phyloP scores from a whole-genome alignment of 2,329 filamentous ascomycete genomes.

The Paramyrothecium sp. region DNA sequence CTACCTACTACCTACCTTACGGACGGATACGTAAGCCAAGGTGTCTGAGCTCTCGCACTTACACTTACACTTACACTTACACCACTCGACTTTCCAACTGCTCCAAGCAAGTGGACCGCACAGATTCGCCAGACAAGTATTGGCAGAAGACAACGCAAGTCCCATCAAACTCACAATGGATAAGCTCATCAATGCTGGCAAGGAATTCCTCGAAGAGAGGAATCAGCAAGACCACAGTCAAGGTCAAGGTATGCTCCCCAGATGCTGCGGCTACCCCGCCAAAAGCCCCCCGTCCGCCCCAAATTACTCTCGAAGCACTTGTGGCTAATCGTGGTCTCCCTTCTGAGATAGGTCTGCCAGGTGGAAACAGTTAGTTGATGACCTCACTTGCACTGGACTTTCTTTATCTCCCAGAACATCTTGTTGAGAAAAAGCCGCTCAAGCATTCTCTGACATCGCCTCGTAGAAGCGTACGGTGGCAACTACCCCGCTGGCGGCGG shows the following conservation, averaged over 20 bases:
- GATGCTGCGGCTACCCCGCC: slow-evolving; percentile 16
- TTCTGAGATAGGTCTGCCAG: slow-evolving; percentile 1
- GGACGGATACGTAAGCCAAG: no score
- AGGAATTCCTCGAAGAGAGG: slow-evolving; percentile 32
- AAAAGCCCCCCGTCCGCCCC: slow-evolving; percentile 10
- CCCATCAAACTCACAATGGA: slow-evolving; percentile 28
- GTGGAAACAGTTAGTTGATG: slow-evolving; percentile 13
- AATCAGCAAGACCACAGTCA: slow-evolving; percentile 23
- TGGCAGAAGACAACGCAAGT: no score
- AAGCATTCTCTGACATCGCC: not conserved
- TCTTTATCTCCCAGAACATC: no score
- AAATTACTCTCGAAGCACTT: slow-evolving; percentile 9
- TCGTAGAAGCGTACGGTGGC: slow-evolving; percentile 10
- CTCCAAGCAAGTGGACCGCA: not conserved
- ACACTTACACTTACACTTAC: not conserved
- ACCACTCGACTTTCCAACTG: not conserved
- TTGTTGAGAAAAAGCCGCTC: no score
- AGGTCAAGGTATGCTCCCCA: slow-evolving; percentile 8
- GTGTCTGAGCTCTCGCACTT: not conserved
- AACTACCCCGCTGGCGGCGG: slow-evolving; percentile 26
- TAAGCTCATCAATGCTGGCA: slow-evolving; percentile 34
- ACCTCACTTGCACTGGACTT: no score
- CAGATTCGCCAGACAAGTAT: no score
- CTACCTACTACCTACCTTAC: no score
- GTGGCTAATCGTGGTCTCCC: not conserved